phyloP scores from a whole-genome alignment of 2,329 filamentous ascomycete species.

The Diaporthe batatas region DNA sequence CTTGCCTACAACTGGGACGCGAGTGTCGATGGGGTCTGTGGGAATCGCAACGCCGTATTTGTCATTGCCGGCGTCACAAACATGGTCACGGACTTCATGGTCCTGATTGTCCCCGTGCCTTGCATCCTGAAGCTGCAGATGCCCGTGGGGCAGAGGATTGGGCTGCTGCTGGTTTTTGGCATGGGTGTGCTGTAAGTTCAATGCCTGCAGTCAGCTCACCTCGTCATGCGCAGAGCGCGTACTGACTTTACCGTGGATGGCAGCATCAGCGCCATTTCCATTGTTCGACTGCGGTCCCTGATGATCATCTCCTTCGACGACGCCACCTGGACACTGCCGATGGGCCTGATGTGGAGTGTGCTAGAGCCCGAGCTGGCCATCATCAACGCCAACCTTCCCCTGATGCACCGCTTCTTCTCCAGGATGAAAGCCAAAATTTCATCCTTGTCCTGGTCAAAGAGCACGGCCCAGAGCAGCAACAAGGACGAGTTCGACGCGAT shows the following conservation, averaged over 20 bases:
- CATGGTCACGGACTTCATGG: slow-evolving; percentile 29
- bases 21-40: slow-evolving; percentile 8
- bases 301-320: slow-evolving; percentile 32
- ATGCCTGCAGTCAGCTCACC: accelerated
- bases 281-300: slow-evolving; percentile 29
- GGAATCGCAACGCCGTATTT: slow-evolving; percentile 32
- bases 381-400: slow-evolving; percentile 12
- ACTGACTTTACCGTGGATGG: background rate
- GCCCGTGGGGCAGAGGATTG: background rate
- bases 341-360: slow-evolving; percentile 36
- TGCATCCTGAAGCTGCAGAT: slow-evolving; percentile 30
- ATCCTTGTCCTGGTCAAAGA: slow-evolving; percentile 1
- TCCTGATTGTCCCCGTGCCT: slow-evolving; percentile 20
- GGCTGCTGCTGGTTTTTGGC: slow-evolving; percentile 7
- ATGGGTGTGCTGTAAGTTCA: slow-evolving; percentile 19
- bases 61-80: slow-evolving; percentile 27
- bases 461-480: background rate
- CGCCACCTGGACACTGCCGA: slow-evolving; percentile 28
- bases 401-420: slow-evolving; percentile 19
- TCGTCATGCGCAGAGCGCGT: accelerated
- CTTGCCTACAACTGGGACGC: slow-evolving; percentile 36
- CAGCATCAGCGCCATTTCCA: slow-evolving; percentile 25
- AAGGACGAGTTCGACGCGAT: slow-evolving; percentile 3
- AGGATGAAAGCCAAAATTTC: slow-evolving; percentile 1
- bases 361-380: slow-evolving; percentile 36